Conservation (phyloP, 2,329 filamentous ascomycete species). For the Fusarium scirpi region DNA sequence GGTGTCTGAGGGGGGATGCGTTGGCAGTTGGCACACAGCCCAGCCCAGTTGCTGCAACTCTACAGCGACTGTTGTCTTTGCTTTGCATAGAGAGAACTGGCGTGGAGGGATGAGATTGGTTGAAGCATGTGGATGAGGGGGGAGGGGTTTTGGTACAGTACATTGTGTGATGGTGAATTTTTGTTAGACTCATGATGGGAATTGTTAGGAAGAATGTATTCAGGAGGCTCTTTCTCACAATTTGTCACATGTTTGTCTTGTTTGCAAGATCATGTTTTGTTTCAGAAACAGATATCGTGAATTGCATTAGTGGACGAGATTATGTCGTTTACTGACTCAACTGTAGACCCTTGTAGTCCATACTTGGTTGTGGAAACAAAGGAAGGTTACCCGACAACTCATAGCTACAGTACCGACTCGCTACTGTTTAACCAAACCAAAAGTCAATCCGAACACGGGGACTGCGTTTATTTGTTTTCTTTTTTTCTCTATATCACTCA, state of each 20-base stretch:
- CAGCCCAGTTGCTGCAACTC: constrained; percentile 31
- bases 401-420: not conserved
- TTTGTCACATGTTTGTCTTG: constrained; percentile 13
- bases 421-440: not conserved
- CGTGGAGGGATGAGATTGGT: constrained; percentile 40
- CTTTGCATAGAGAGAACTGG: constrained; percentile 43
- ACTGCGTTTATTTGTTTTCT: constrained; percentile 14
- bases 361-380: not conserved
- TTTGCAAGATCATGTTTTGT: constrained; percentile 9
- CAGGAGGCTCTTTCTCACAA: not conserved
- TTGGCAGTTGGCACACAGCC: constrained; percentile 44
- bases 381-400: constrained; percentile 9
- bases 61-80: constrained; percentile 42
- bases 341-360: constrained; percentile 6
- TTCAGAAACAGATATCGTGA: constrained; percentile 11
- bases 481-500: constrained; percentile 9
- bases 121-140: constrained; percentile 28
- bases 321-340: not conserved
- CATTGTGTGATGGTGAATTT: constrained; percentile 9
- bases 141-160: constrained; percentile 7
- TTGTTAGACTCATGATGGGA: constrained; percentile 21
- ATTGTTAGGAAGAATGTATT: constrained; percentile 37
- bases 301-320: constrained; percentile 3
- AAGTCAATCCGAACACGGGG: constrained; percentile 33
- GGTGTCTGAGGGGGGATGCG: constrained; percentile 43